Conservation (phyloP, 108 stramenopile species). For the Conticribra guillardii region DNA sequence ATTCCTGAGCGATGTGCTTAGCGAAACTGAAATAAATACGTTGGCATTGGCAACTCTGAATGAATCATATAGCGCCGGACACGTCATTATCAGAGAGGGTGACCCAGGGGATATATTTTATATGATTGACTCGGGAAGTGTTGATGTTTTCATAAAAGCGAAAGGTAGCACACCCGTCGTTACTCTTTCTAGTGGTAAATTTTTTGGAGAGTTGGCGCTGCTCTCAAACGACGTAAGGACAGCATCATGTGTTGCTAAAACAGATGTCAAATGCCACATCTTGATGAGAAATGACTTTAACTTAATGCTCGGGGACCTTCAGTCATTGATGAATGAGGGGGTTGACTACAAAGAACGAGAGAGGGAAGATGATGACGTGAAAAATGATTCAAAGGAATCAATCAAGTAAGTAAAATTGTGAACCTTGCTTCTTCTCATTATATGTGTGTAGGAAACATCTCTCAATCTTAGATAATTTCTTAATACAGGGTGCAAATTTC, state of each 20-base stretch:
- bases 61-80: slow-evolving; percentile 34
- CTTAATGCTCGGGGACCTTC: slow-evolving; percentile 62
- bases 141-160: slow-evolving; percentile 40
- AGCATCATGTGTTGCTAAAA: slow-evolving; percentile 56
- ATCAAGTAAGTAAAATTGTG: neutral
- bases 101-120: slow-evolving; percentile 57
- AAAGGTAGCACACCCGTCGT: slow-evolving; percentile 37
- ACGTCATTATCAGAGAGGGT: slow-evolving; percentile 51
- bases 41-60: slow-evolving; percentile 34
- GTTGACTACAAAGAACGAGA: slow-evolving; percentile 20
- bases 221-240: slow-evolving; percentile 38
- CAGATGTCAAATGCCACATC: slow-evolving; percentile 44
- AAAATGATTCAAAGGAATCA: slow-evolving; percentile 10
- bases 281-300: slow-evolving; percentile 69
- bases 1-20: slow-evolving; percentile 41
- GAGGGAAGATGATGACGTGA: slow-evolving; percentile 3
- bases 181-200: slow-evolving; percentile 39
- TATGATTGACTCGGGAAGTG: slow-evolving; percentile 57
- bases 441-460: neutral
- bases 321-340: slow-evolving; percentile 50
- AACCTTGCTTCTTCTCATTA: no score
- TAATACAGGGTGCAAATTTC: slow-evolving; percentile 30
- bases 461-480: neutral
- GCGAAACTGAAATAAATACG: slow-evolving; percentile 43
- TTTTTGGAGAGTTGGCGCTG: slow-evolving; percentile 57